Conservation (phyloP, 1,139 yeast genomes). For the Pichia sp. region DNA sequence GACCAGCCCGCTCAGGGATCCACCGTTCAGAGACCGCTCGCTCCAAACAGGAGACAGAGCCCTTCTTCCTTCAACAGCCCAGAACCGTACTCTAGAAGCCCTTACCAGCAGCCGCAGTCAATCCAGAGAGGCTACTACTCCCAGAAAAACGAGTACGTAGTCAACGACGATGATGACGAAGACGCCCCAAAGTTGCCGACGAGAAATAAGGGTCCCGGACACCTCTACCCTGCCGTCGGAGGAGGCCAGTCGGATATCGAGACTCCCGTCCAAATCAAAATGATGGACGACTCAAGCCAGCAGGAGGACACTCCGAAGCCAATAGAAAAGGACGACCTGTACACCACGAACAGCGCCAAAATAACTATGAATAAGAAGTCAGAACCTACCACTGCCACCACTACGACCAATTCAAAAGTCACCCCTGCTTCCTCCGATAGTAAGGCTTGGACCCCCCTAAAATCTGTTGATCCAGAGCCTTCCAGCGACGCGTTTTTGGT, state of each 20-base stretch:
- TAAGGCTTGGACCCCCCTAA: conserved; percentile 13
- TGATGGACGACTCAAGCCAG: neutral
- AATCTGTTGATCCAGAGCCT: conserved; percentile 50
- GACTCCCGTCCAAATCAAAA: conserved; percentile 7
- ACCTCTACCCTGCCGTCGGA: conserved; percentile 14
- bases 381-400: conserved; percentile 1
- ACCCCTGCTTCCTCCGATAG: neutral
- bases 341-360: conserved; percentile 13
- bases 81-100: conserved; percentile 3
- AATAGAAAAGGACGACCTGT: conserved; percentile 1
- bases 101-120: conserved; percentile 13
- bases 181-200: conserved; percentile 15
- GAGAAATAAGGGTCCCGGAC: conserved; percentile 4
- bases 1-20: conserved; percentile 6
- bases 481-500: conserved; percentile 68
- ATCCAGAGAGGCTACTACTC: conserved; percentile 4
- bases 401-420: neutral
- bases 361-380: conserved; percentile 1
- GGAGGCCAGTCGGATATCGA: conserved; percentile 10
- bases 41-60: conserved; percentile 3
- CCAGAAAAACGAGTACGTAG: conserved; percentile 2
- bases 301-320: conserved; percentile 1
- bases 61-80: neutral
- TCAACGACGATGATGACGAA: conserved; percentile 6
- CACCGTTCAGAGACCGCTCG: neutral